These are phyloP conservation scores for Malassezia equina DNA, from an alignment of 1,284 basidiomycete genomes.

Conservation along the genomic window DNA sequence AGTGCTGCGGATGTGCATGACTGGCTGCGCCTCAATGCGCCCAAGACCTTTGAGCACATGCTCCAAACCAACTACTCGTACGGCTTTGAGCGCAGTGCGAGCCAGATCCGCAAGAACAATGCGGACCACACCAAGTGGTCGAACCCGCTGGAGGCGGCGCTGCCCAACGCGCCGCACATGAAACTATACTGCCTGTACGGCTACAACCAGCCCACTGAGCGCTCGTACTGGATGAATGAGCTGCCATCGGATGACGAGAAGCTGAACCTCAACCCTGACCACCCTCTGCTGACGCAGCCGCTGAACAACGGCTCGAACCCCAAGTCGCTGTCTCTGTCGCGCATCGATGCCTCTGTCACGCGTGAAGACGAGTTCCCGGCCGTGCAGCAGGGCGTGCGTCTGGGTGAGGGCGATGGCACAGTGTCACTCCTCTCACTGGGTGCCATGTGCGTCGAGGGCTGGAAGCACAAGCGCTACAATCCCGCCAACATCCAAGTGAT, in stretches of 20 bases:
- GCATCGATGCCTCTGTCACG: constrained; percentile 16
- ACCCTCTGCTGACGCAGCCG: background rate
- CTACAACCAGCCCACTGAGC: constrained; percentile 91
- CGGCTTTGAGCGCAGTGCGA: constrained; percentile 70
- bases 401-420: constrained; percentile 71
- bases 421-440: constrained; percentile 80
- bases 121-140: constrained; percentile 57
- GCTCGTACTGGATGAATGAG: constrained; percentile 45
- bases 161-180: constrained; percentile 81
- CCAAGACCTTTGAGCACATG: constrained; percentile 74
- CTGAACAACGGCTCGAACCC: background rate
- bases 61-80: constrained; percentile 79
- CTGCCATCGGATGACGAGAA: background rate
- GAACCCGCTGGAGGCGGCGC: constrained; percentile 75
- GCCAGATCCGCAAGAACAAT: constrained; percentile 41
- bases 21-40: constrained; percentile 78
- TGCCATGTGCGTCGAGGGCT: constrained; percentile 83
- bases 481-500: constrained; percentile 66
- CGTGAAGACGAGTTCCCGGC: constrained; percentile 27
- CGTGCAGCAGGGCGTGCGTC: constrained; percentile 34
- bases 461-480: constrained; percentile 85
- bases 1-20: constrained; percentile 64
- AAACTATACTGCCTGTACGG: constrained; percentile 91
- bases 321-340: background rate
- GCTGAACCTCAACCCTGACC: background rate